Evolutionary conservation across 1,139 yeast genomes (phyloP).

Genomic region (Taphrina flavorubra): DNA sequence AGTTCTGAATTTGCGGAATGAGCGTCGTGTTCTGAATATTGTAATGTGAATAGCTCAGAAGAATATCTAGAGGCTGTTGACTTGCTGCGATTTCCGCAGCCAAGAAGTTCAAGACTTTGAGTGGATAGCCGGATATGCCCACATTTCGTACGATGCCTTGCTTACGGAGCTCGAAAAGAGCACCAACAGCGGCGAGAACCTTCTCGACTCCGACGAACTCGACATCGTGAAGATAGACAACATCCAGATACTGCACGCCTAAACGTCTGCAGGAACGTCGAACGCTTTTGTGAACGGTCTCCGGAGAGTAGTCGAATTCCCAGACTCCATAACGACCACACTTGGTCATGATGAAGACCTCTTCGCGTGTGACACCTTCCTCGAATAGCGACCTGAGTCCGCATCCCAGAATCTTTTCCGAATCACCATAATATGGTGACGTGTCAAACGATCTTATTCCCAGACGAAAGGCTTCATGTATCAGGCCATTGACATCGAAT

Average conservation of each 20-base stretch:
- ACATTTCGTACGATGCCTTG: slow-evolving; percentile 69
- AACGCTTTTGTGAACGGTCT: slow-evolving; percentile 67
- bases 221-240: slow-evolving; percentile 63
- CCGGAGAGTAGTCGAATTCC: slow-evolving; percentile 75
- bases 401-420: slow-evolving; percentile 74
- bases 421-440: slow-evolving; percentile 91
- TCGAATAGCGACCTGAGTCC: slow-evolving; percentile 58
- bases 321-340: slow-evolving; percentile 75
- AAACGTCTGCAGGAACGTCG: slow-evolving; percentile 59
- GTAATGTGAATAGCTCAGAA: slow-evolving; percentile 80
- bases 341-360: slow-evolving; percentile 78
- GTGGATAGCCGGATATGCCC: slow-evolving; percentile 89
- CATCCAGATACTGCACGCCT: slow-evolving; percentile 47
- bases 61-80: slow-evolving; percentile 67
- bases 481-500: slow-evolving; percentile 59
- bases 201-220: slow-evolving; percentile 71
- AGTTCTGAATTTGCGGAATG: slow-evolving; percentile 58
- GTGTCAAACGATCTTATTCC: slow-evolving; percentile 86
- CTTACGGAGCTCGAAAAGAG: slow-evolving; percentile 63
- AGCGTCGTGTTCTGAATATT: slow-evolving; percentile 78
- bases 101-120: slow-evolving; percentile 60
- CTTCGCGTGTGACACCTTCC: slow-evolving; percentile 62
- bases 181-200: slow-evolving; percentile 67
- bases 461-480: slow-evolving; percentile 63
- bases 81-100: slow-evolving; percentile 54